phyloP scores from a whole-genome alignment of 306 rosid genomes.

The Pueraria montana region DNA sequence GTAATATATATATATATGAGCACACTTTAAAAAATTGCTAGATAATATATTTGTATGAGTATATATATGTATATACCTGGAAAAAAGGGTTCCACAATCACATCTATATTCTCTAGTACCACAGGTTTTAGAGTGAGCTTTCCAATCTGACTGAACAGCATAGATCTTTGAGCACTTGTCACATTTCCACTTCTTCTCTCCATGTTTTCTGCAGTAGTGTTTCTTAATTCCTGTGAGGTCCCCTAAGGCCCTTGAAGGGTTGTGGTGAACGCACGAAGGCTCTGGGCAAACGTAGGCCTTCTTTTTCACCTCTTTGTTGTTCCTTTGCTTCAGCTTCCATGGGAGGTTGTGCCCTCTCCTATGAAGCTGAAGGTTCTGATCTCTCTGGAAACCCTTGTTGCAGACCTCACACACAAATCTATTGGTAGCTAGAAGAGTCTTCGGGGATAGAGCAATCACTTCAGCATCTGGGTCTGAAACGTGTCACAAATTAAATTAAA shows the following conservation, averaged over 20 bases:
- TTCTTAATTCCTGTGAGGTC: slow-evolving; percentile 98
- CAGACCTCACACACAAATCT: slow-evolving; percentile 94
- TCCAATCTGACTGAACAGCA: slow-evolving; percentile 99
- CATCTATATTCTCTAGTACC: slow-evolving; percentile 98
- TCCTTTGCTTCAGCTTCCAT: slow-evolving; percentile 95
- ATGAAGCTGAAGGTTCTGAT: slow-evolving; percentile 93
- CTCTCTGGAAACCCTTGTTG: slow-evolving; percentile 93
- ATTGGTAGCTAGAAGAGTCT: slow-evolving; percentile 83
- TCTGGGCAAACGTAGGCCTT: slow-evolving; percentile 97
- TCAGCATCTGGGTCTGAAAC: slow-evolving; percentile 90
- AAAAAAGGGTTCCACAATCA: slow-evolving; percentile 96
- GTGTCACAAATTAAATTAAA: background rate
- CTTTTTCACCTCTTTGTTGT: slow-evolving; percentile 79
- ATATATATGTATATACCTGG: slow-evolving; percentile 74
- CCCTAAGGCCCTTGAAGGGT: slow-evolving; percentile 96
- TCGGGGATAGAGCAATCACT: slow-evolving; percentile 89
- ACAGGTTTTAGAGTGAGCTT: slow-evolving; percentile 96
- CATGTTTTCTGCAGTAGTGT: slow-evolving; percentile 93
- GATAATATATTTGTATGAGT: background rate
- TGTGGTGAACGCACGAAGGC: slow-evolving; percentile 92
- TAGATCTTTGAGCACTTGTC: slow-evolving; percentile 93
- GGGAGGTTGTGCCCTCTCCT: slow-evolving; percentile 95
- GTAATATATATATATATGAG: background rate
- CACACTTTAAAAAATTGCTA: background rate
- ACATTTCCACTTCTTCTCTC: slow-evolving; percentile 99